Evolutionary conservation across 768 basidiomycete species (phyloP), one percentile per base, ranked within the genome.

Genomic region (Russula vinacea): DNA sequence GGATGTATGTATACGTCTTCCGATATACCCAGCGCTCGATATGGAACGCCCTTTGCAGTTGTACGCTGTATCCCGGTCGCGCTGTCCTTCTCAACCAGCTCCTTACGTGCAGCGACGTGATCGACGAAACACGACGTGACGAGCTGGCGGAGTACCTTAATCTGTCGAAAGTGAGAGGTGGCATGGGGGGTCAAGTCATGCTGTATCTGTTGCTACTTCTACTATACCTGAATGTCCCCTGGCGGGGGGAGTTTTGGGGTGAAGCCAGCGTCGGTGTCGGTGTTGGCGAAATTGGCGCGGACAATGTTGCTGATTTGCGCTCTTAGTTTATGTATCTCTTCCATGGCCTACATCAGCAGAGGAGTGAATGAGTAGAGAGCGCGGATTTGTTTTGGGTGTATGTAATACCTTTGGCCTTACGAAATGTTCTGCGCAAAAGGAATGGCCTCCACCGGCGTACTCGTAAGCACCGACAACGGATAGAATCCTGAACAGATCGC

Each of bases 391-490:
- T 60, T 24, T 19, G 5, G 29, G 45, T 47, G 66, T 78, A 8
- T 53, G 19, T 32, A 19, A 40, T 70, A 94, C 95, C 81, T 98
- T 98, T 0, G 82, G 81, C 66, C 94, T 80, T 24, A 98, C 89
- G 69, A 97, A 99, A 74, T 98, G 92, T 44, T 90, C 85, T 13
- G 77, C 75, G 73, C 97, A 99, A 74, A 98, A 99, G 24, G 81
- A 74, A 62, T 83, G 81, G 2, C 86, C 85, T 29, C 90, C 90
- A 10, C 91, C 89, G 24, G 90, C 89, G 73, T 89, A 96, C 73
- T 97, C 95, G 73, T 94, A 98, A 3, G 96, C 97, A 0, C 97
- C 97, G 19, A 97, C 86, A n/a, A 96, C 93, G 16, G 95, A 94
- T 10, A 99, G 79, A 39, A 89, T 76, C 69, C 89, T 88, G 77